A percentile compares a stretch with the other conserved stretches of the same genome.
Evolutionary conservation across 495 filamentous ascomycete genomes (phyloP).

Genomic region (Tricharina praecox): DNA sequence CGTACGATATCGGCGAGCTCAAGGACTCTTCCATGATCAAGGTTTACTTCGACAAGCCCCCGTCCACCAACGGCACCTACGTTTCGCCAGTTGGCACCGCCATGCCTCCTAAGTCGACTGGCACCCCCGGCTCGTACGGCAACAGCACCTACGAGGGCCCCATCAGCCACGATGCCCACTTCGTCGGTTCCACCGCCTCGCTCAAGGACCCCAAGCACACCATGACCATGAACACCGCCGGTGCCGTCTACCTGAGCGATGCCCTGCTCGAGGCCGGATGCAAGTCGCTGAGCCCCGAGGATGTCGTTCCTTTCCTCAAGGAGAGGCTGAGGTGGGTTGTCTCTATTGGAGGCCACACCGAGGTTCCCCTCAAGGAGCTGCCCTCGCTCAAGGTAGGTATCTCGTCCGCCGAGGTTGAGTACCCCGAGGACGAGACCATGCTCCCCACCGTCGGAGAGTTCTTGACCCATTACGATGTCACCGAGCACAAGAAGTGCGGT

Average conservation of each 20-base stretch:
- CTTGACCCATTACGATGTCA: slow-evolving; percentile 22
- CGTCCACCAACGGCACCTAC: too few relatives aligned
- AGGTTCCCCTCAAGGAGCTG: background rate
- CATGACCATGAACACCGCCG: slow-evolving; percentile 1
- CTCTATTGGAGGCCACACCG: background rate
- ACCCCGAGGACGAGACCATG: slow-evolving; percentile 10
- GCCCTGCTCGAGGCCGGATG: slow-evolving; percentile 7
- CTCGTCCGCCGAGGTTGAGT: slow-evolving; percentile 15
- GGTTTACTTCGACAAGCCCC: slow-evolving; percentile 6
- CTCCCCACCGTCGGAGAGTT: slow-evolving; percentile 8
- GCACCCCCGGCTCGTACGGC: background rate
- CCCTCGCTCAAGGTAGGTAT: slow-evolving; percentile 15
- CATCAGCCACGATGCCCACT: background rate
- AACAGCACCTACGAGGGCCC: background rate
- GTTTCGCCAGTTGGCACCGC: background rate
- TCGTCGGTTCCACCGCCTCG: background rate
- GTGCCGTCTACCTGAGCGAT: slow-evolving; percentile 6
- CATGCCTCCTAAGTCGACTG: background rate
- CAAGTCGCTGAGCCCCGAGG: slow-evolving; percentile 1
- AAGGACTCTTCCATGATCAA: background rate
- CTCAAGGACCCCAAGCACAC: background rate
- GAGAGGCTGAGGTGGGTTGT: slow-evolving; percentile 7
- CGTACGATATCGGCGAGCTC: slow-evolving; percentile 1
- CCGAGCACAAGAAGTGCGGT: slow-evolving; percentile 15
- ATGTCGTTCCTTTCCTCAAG: slow-evolving; percentile 7